These are phyloP conservation scores for Ormosia semicastrata DNA, from an alignment of 306 rosid species.

Conservation along the genomic window DNA sequence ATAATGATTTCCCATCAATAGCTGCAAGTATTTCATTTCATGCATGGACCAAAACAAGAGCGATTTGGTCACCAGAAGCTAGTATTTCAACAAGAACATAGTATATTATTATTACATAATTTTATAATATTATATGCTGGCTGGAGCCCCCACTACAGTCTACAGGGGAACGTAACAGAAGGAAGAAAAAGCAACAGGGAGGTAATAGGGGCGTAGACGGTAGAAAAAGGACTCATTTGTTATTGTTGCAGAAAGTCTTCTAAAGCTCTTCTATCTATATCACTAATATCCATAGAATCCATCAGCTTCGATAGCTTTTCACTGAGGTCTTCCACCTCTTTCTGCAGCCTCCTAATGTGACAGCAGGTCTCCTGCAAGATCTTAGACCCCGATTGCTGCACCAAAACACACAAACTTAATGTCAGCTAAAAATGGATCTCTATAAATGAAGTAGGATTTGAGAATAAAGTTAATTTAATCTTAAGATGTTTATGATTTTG, in stretches of 20 bases:
- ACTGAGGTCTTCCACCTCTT: conserved; percentile 45
- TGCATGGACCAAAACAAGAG: neutral
- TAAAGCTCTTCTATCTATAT: conserved; percentile 34
- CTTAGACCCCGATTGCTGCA: conserved; percentile 37
- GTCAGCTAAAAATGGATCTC: neutral
- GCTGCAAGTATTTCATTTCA: neutral
- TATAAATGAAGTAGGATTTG: neutral
- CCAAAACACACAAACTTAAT: neutral
- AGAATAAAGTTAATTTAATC: neutral
- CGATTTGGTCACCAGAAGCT: neutral
- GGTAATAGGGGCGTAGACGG: neutral
- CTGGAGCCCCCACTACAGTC: neutral
- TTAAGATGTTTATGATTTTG: neutral
- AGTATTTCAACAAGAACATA: neutral
- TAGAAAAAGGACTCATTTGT: neutral
- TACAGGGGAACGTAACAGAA: too few species aligned
- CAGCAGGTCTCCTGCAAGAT: conserved; percentile 37
- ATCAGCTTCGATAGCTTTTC: conserved; percentile 35
- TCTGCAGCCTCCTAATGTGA: conserved; percentile 43
- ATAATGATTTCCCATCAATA: neutral
- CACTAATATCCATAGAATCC: conserved; percentile 39
- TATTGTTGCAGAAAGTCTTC: conserved; percentile 28
- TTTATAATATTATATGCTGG: neutral
- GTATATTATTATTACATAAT: neutral
- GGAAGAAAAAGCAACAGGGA: neutral